Base-by-base conservation (phyloP, 2,329 filamentous ascomycete species). In the Thelonectria blattea region DNA sequence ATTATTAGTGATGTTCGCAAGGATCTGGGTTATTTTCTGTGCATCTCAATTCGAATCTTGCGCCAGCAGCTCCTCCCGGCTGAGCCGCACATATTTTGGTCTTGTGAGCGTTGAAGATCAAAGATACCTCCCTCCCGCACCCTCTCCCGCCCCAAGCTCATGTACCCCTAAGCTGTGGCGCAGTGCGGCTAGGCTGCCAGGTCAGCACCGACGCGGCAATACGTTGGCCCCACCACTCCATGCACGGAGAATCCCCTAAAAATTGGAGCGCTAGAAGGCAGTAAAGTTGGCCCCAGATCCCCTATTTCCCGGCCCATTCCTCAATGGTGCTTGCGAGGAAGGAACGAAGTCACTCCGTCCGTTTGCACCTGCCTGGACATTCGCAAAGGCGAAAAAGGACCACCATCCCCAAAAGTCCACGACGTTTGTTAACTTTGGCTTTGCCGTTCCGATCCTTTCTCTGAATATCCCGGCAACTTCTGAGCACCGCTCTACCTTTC, bases 361-460 rank as follows among this genome's bases (percentile, higher is more conserved):
- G 24, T 41, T 54, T 41, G 53, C 48, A 64, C 42, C 42, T 45
- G 42, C 42, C 42, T 45, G 42, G 37, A 27, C 56, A 41, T 50
- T 56, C 27, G 27, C 27, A 30, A 30, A 24, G 22, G 5, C 27
- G 5, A 30, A 30, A 30, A 7, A 30, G n/a, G 8, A 30, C 27
- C 5, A 10, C 56, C 47, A 39, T 24, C 37, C 27, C 41, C 41
- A 41, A 43, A n/a, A 70, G 68, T 66, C 66, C 68, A 70, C 68
- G 68, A 69, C 68, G 27, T 30, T 30, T 30, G 67, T 60, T 46
- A 34, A 42, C 22, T 10, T 37, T 18, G 10, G 14, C 18, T 41
- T 22, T 51, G 54, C 46, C 45, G 41, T 45, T n/a, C 17, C 17
- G n/a, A 27, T 52, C 39, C 37, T 56, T 42, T 27, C 43, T 12